These are phyloP conservation scores for Aspergillus floridensis DNA, from an alignment of 2,329 filamentous ascomycete genomes.

Conservation along the genomic window DNA sequence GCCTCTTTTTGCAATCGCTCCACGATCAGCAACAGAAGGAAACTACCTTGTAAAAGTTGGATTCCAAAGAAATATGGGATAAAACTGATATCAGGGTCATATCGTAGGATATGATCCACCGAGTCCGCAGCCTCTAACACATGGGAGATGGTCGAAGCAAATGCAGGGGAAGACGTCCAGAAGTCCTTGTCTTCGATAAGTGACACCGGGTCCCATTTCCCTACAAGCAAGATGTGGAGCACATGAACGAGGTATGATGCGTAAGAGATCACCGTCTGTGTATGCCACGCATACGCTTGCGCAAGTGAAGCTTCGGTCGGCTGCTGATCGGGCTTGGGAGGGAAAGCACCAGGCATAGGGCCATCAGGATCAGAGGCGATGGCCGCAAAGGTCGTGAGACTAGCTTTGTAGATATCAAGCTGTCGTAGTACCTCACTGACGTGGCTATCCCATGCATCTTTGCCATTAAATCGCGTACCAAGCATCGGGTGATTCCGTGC, in stretches of 20 bases:
- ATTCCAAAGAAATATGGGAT: constrained; percentile 98
- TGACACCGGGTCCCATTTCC: constrained; percentile 92
- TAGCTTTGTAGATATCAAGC: constrained; percentile 76
- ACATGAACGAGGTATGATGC: constrained; percentile 92
- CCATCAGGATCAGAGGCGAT: constrained; percentile 27
- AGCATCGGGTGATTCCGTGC: constrained; percentile 84
- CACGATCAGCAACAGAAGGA: constrained; percentile 80
- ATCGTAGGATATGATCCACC: constrained; percentile 81
- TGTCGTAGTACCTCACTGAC: constrained; percentile 75
- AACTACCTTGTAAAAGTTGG: constrained; percentile 86
- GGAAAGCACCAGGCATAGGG: constrained; percentile 50
- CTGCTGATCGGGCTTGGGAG: constrained; percentile 63
- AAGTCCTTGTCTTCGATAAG: constrained; percentile 91
- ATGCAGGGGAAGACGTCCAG: constrained; percentile 87
- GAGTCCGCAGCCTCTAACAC: constrained; percentile 87
- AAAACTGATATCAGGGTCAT: constrained; percentile 86
- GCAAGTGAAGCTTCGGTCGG: constrained; percentile 27
- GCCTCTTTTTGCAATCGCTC: constrained; percentile 85
- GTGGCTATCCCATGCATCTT: constrained; percentile 77
- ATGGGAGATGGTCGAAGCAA: constrained; percentile 82
- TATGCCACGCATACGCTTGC: constrained; percentile 55
- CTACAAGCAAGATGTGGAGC: constrained; percentile 84
- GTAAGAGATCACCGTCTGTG: constrained; percentile 82
- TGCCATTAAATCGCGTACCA: constrained; percentile 68
- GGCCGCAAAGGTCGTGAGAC: constrained; percentile 52